Evolutionary conservation across 2,329 filamentous ascomycete species (phyloP), one percentile per base, ranked within the genome.

Genomic region (Colletotrichum sidae): DNA sequence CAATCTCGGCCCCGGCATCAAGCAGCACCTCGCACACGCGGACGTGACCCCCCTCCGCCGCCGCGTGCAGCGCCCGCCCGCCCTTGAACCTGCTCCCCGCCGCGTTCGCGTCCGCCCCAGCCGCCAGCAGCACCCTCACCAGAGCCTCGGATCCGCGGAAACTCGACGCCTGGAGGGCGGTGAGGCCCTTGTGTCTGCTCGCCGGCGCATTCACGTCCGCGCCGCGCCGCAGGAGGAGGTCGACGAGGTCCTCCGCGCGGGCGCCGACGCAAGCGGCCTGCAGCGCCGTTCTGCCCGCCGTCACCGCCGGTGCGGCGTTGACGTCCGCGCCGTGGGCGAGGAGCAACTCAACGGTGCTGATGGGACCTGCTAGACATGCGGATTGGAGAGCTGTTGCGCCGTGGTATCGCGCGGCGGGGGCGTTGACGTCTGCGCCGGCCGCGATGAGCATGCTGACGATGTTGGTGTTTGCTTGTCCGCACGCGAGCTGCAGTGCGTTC

Each of bases 401-500:
- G 50, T 72, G 72, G 60, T 78, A 78, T 72, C 66, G 77, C 25
- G 66, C 55, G 2, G 63, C 63, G 8, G 63, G 72, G 55, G 68
- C 71, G n/a, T 79, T 72, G 2, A 79, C 58, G 46, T 74, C 69
- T 0, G 76, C 75, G 0, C 76, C 74, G 1, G 68, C 60, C 25
- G 61, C 55, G 1, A 81, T 65, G 4, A 80, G 60, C 1, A 68
- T 59, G 4, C 68, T 55, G 6, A 75, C 71, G 5, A 79, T 58
- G 0, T 67, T 62, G 0, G 68, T 3, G 13, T 67, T 65, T 6
- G 74, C 74, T 4, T 54, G 66, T 3, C 72, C 61, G 17, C 71
- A 83, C 73, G 74, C 79, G 65, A 69, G 71, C 73, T 70, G 81
- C 72, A 75, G 79, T 68, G 72, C 80, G 73, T 69, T 84, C 68